Conservation (phyloP, 352 stramenopile genomes). For the Globisporangium middletonii region DNA sequence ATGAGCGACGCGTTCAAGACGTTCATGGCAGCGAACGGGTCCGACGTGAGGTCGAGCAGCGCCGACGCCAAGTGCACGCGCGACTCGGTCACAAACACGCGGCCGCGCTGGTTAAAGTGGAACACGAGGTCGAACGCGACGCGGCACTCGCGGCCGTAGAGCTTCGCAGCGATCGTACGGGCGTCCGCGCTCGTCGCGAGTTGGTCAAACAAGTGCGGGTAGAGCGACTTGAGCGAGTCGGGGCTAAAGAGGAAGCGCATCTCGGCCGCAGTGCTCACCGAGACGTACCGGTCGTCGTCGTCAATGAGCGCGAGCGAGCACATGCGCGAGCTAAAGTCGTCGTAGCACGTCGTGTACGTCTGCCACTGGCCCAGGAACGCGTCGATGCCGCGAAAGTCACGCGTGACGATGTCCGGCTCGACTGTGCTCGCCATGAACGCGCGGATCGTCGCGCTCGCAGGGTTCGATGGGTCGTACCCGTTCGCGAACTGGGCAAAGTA, state of each 20-base stretch:
- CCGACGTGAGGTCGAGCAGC: slow-evolving; percentile 28
- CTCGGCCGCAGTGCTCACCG: slow-evolving; percentile 27
- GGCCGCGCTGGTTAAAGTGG: slow-evolving; percentile 26
- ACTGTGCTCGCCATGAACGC: slow-evolving; percentile 32
- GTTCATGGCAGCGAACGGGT: slow-evolving; percentile 26
- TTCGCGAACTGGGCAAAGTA: slow-evolving; percentile 39
- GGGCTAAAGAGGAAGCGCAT: slow-evolving; percentile 33
- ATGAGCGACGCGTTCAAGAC: slow-evolving; percentile 27
- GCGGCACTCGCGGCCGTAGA: slow-evolving; percentile 24
- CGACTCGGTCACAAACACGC: slow-evolving; percentile 26
- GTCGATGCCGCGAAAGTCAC: slow-evolving; percentile 39
- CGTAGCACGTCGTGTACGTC: slow-evolving; percentile 51
- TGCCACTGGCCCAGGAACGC: slow-evolving; percentile 48
- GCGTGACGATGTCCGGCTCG: slow-evolving; percentile 30
- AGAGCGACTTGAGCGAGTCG: slow-evolving; percentile 39
- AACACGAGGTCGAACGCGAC: slow-evolving; percentile 27
- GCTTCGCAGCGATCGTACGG: slow-evolving; percentile 15
- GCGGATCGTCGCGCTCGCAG: slow-evolving; percentile 1
- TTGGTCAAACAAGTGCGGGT: slow-evolving; percentile 33
- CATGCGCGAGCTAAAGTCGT: slow-evolving; percentile 23
- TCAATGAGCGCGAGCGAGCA: slow-evolving; percentile 23
- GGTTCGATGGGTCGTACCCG: slow-evolving; percentile 28
- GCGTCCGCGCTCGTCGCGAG: slow-evolving; percentile 15
- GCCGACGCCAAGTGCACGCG: slow-evolving; percentile 39
- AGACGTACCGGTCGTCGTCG: slow-evolving; percentile 28